Evolutionary conservation across 768 basidiomycete species (phyloP).

Genomic region (Lepiota brunneoincarnata): DNA sequence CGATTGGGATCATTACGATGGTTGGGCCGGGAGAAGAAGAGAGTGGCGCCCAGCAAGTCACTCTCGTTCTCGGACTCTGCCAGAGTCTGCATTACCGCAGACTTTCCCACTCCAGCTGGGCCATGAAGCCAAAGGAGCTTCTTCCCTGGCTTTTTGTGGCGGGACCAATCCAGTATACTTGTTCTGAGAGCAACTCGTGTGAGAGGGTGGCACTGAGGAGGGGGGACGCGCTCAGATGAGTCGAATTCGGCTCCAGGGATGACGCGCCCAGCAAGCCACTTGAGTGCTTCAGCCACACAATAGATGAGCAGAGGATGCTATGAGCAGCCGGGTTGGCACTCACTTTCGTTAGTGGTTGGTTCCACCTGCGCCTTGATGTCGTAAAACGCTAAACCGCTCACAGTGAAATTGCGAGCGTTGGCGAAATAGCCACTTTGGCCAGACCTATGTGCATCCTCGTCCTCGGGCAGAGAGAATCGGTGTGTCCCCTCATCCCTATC

Average conservation of each 20-base stretch:
- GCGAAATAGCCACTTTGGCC: too few relatives aligned
- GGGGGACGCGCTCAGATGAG: background rate
- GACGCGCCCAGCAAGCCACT: background rate
- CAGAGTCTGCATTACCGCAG: background rate
- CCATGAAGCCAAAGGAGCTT: background rate
- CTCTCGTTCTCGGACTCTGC: background rate
- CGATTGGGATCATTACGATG: background rate
- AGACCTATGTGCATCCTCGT: too few relatives aligned
- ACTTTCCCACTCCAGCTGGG: slow-evolving; percentile 3
- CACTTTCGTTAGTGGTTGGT: too few relatives aligned
- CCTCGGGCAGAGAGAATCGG: too few relatives aligned
- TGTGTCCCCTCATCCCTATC: too few relatives aligned
- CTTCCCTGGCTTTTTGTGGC: too few relatives aligned
- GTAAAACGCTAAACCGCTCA: too few relatives aligned
- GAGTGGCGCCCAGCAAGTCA: background rate
- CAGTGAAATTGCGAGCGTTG: too few relatives aligned
- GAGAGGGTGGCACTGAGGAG: background rate
- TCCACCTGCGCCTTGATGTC: too few relatives aligned
- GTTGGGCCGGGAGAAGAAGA: background rate
- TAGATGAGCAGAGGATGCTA: too few relatives aligned
- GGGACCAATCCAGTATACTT: background rate
- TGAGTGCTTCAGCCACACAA: background rate
- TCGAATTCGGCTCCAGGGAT: background rate
- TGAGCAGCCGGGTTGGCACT: too few relatives aligned
- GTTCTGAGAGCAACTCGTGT: background rate